Evolutionary conservation across 805 yeast genomes (phyloP).

Genomic region (Hanseniaspora pseudoguilliermondii): DNA sequence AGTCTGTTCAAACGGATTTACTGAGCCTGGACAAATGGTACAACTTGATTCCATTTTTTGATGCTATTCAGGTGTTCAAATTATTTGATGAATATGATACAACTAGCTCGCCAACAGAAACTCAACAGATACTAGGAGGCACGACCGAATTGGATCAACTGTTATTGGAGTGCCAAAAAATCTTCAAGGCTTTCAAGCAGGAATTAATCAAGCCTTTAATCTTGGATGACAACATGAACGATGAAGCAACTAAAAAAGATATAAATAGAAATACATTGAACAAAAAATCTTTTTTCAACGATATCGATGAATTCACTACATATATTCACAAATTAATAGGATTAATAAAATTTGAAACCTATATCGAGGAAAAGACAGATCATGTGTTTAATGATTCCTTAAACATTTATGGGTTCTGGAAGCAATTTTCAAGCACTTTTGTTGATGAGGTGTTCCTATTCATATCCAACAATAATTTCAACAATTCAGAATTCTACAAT

Average conservation of each 20-base stretch:
- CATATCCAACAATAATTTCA: conserved; percentile 29
- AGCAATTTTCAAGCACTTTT: conserved; percentile 46
- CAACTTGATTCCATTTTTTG: conserved; percentile 63
- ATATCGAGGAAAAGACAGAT: conserved; percentile 50
- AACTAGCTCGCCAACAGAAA: conserved; percentile 29
- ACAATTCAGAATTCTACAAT: conserved; percentile 34
- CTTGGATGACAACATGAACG: conserved; percentile 30
- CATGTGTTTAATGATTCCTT: conserved; percentile 49
- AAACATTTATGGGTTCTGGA: conserved; percentile 52
- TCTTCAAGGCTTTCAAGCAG: conserved; percentile 57
- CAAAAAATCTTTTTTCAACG: conserved; percentile 25
- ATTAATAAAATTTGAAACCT: conserved; percentile 63
- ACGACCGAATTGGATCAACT: conserved; percentile 41
- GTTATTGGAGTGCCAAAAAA: conserved; percentile 51
- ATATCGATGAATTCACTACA: conserved; percentile 29
- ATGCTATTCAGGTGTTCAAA: conserved; percentile 68
- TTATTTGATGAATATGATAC: conserved; percentile 26
- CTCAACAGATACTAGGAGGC: background rate
- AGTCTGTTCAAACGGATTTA: background rate
- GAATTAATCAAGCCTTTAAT: conserved; percentile 55
- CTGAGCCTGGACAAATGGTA: conserved; percentile 27
- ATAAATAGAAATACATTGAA: conserved; percentile 24
- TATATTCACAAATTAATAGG: conserved; percentile 57
- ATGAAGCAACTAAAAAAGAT: conserved; percentile 17
- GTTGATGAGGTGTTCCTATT: conserved; percentile 44